These are phyloP conservation scores for Coemansia sp. DNA, from an alignment of 192 early-diverging fungal genomes.

Conservation along the genomic window DNA sequence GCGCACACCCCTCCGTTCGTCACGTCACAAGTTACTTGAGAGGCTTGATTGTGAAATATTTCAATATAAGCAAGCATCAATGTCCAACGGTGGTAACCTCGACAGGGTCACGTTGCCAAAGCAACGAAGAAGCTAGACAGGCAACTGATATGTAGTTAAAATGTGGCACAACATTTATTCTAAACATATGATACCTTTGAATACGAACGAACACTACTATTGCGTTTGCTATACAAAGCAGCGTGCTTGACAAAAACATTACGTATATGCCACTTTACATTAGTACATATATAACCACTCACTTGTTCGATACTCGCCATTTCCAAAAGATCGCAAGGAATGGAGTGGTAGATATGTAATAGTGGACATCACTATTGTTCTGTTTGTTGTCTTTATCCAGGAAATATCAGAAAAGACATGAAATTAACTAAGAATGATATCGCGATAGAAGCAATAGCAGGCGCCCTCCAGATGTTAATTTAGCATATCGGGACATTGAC, in stretches of 20 bases:
- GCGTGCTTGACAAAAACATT: no score
- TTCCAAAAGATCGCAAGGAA: neutral
- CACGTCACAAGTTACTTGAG: neutral
- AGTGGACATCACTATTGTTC: neutral
- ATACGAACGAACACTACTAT: no score
- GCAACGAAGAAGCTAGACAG: neutral
- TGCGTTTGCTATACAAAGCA: no score
- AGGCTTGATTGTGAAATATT: constrained; percentile 7
- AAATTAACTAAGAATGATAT: neutral
- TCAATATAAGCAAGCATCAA: neutral
- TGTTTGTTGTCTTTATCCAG: neutral
- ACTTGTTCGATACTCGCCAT: neutral
- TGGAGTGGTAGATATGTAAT: neutral
- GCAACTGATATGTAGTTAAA: no score
- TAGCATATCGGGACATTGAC: constrained; percentile 84
- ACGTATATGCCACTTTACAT: no score
- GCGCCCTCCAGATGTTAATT: neutral
- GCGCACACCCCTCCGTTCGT: no score
- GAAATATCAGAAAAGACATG: neutral
- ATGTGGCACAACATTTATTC: no score
- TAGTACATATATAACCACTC: no score
- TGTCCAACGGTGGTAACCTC: neutral
- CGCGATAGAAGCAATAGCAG: no score
- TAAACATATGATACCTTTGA: no score
- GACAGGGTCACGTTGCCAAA: neutral